Evolutionary conservation across 768 basidiomycete species (phyloP).

Genomic region (Agaricus sinodeliciosus): DNA sequence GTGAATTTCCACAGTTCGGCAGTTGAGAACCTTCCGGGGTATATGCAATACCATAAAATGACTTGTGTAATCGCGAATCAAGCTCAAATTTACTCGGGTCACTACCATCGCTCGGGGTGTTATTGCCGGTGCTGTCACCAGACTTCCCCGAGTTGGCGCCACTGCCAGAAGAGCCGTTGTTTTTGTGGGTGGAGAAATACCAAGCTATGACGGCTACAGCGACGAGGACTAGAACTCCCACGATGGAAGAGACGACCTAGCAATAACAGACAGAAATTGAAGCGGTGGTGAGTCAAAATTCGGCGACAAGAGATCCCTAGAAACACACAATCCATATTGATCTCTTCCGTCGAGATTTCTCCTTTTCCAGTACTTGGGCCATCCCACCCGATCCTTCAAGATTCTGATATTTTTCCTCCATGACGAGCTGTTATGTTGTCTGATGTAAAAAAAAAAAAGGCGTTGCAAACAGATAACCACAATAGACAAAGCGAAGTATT

Average conservation of each 20-base stretch:
- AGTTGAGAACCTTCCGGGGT: constrained; percentile 67
- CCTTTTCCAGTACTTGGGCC: constrained; percentile 24
- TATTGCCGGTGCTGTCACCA: background rate
- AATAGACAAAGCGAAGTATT: too few species aligned
- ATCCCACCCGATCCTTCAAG: constrained; percentile 11
- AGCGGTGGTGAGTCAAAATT: background rate
- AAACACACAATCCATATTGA: constrained; percentile 54
- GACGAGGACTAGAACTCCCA: constrained; percentile 44
- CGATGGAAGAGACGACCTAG: constrained; percentile 46
- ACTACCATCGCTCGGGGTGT: constrained; percentile 19
- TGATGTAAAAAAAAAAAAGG: background rate
- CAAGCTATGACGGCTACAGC: constrained; percentile 59
- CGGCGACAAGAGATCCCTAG: too few species aligned
- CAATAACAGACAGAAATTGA: background rate
- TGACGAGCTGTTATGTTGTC: constrained; percentile 7
- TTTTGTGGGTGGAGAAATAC: constrained; percentile 54
- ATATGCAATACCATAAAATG: constrained; percentile 85
- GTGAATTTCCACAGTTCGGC: constrained; percentile 57
- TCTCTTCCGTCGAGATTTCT: constrained; percentile 24
- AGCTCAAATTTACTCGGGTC: constrained; percentile 72
- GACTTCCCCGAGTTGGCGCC: background rate
- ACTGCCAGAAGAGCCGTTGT: constrained; percentile 21
- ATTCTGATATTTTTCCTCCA: constrained; percentile 14
- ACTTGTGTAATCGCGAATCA: constrained; percentile 57
- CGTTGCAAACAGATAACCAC: too few species aligned